A percentile compares a stretch with the other conserved stretches of the same genome.
Evolutionary conservation across 2,329 filamentous ascomycete species (phyloP).

Genomic region (Camptophora hylomeconis): DNA sequence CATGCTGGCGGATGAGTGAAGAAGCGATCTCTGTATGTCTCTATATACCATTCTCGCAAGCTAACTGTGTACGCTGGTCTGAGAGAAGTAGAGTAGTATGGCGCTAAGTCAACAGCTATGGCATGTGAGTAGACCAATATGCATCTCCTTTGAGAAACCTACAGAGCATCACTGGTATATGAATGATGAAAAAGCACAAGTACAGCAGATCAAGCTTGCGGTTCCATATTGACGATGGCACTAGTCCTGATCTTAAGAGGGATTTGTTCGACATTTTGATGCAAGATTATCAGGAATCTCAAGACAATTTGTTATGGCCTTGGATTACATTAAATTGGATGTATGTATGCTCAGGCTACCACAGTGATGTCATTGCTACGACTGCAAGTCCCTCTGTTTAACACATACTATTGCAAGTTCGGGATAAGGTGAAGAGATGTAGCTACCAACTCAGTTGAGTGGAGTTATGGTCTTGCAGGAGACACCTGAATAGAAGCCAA

Average conservation of each 20-base stretch:
- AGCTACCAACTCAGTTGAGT: neutral
- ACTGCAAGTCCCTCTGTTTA: neutral
- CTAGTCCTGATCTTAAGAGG: neutral
- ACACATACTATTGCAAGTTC: neutral
- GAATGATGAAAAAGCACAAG: constrained; percentile 48
- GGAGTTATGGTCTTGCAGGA: no score
- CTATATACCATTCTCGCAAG: constrained; percentile 45
- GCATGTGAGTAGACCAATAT: neutral
- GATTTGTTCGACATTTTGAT: constrained; percentile 1
- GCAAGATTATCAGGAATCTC: no score
- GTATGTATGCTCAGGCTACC: no score
- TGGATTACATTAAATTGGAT: no score
- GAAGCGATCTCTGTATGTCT: constrained; percentile 50
- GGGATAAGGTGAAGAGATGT: neutral
- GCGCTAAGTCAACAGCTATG: constrained; percentile 47
- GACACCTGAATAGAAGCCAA: no score
- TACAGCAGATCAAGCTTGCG: constrained; percentile 29
- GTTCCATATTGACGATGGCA: constrained; percentile 11
- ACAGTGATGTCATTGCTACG: no score
- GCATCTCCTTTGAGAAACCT: constrained; percentile 20
- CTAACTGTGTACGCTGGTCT: constrained; percentile 35
- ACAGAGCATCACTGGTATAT: constrained; percentile 51
- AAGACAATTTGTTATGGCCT: no score
- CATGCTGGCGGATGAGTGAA: constrained; percentile 46
- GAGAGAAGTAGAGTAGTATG: constrained; percentile 42